Percentiles rank a stretch among this genome's conserved stretches.
phyloP scores from a whole-genome alignment of 352 stramenopile genomes.

The Pythium sp. region DNA sequence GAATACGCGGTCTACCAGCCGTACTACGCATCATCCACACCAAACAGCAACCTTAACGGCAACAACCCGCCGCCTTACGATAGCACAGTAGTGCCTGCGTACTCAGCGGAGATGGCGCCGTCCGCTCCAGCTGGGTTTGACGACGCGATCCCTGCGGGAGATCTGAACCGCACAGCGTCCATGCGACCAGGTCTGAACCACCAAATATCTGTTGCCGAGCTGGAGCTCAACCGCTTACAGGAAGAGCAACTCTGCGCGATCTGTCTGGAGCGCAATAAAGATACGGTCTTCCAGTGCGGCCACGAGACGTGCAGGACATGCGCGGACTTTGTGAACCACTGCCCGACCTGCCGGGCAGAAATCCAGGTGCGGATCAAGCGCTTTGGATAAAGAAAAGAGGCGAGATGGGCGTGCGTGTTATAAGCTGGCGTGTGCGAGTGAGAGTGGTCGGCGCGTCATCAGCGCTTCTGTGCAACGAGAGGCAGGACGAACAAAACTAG shows the following conservation, averaged over 20 bases:
- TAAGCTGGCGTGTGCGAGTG: neutral
- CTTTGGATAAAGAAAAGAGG: conserved; percentile 36
- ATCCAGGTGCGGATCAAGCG: conserved; percentile 79
- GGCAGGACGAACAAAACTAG: neutral
- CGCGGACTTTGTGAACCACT: conserved; percentile 49
- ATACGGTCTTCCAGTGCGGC: conserved; percentile 83
- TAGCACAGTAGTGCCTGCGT: neutral
- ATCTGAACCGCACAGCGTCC: neutral
- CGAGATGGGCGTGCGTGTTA: neutral
- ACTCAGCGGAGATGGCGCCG: conserved; percentile 9
- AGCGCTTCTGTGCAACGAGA: neutral
- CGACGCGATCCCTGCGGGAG: neutral
- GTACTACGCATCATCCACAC: conserved; percentile 4
- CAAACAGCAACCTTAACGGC: conserved; percentile 8
- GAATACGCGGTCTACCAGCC: conserved; percentile 34
- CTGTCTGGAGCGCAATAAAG: conserved; percentile 73
- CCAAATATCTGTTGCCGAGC: conserved; percentile 44
- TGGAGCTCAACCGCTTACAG: conserved; percentile 61
- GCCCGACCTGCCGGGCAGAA: conserved; percentile 64
- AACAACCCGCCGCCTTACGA: conserved; percentile 6
- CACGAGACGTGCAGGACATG: conserved; percentile 76
- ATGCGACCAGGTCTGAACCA: conserved; percentile 21
- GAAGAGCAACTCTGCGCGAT: conserved; percentile 68
- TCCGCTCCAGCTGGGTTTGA: conserved; percentile 17
- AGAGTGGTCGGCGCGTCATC: neutral